Conservation (phyloP, 108 stramenopile species). For the Cyclostephanos tholiformis region DNA sequence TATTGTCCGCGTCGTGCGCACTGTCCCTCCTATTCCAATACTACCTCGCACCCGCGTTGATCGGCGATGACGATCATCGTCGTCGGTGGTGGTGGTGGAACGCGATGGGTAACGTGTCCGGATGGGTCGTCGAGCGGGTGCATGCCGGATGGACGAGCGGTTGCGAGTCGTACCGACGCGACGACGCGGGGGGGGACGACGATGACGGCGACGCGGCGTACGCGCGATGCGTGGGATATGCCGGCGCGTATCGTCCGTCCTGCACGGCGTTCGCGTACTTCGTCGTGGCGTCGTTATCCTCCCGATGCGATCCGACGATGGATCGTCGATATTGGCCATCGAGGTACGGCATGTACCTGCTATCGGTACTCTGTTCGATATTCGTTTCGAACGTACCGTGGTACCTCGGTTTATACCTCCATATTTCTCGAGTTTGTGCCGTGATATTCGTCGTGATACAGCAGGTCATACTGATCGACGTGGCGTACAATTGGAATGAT, state of each 20-base stretch:
- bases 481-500: conserved; percentile 90
- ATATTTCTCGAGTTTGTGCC: conserved; percentile 71
- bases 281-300: conserved; percentile 56
- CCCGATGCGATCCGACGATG: conserved; percentile 50
- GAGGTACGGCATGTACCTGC: conserved; percentile 71
- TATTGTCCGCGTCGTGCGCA: conserved; percentile 62
- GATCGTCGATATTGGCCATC: conserved; percentile 82
- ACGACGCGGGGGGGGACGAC: no score
- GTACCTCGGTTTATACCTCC: conserved; percentile 66
- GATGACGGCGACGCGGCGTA: conserved; percentile 18
- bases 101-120: conserved; percentile 50
- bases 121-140: conserved; percentile 60
- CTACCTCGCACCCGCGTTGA: conserved; percentile 66
- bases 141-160: conserved; percentile 68
- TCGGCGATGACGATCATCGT: no score
- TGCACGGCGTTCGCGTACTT: conserved; percentile 70
- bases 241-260: conserved; percentile 85
- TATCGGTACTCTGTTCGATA: conserved; percentile 59
- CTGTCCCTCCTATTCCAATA: conserved; percentile 82
- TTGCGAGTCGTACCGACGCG: conserved; percentile 65
- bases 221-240: conserved; percentile 74
- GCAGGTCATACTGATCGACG: conserved; percentile 84
- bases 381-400: conserved; percentile 64
- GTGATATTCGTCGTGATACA: conserved; percentile 72
- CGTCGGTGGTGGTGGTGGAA: conserved; percentile 58